Percentiles rank a stretch among this genome's conserved stretches.
Conservation (phyloP, 1,284 basidiomycete genomes). For the Pyrrhoderma noxium region DNA sequence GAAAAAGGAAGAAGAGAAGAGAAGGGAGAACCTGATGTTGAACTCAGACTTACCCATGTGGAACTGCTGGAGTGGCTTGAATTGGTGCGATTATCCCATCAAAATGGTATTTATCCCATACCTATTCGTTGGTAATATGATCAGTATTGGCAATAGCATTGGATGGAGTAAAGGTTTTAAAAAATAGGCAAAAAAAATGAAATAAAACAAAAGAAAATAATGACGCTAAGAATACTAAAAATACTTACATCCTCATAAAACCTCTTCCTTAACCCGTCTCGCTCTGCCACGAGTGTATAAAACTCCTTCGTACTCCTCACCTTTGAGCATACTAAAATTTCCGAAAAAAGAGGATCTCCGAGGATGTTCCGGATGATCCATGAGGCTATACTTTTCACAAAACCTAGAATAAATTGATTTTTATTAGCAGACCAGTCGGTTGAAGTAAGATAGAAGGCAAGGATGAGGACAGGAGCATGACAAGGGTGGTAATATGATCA, state of each 20-base stretch:
- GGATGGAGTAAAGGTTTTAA: too few species aligned
- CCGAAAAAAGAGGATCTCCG: slow-evolving; percentile 51
- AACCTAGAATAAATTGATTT: slow-evolving; percentile 30
- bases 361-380: slow-evolving; percentile 45
- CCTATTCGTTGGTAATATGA: slow-evolving; percentile 30
- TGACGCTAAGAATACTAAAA: neutral
- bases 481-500: too few species aligned
- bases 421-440: neutral
- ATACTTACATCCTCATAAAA: slow-evolving; percentile 54
- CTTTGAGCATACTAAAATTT: slow-evolving; percentile 37
- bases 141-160: too few species aligned
- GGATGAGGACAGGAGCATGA: too few species aligned
- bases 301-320: slow-evolving; percentile 53
- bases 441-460: neutral
- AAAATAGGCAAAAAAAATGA: too few species aligned
- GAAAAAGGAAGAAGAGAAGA: too few species aligned
- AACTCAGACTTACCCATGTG: slow-evolving; percentile 68
- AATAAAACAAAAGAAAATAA: neutral
- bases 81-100: slow-evolving; percentile 76
- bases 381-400: slow-evolving; percentile 40
- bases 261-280: slow-evolving; percentile 42
- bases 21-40: too few species aligned
- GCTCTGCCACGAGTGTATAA: slow-evolving; percentile 38
- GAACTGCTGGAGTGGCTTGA: slow-evolving; percentile 63
- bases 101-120: slow-evolving; percentile 64